A percentile compares a stretch with the other conserved stretches of the same genome.
Conservation (phyloP, 116 monocot species). For the Iris pallida region DNA sequence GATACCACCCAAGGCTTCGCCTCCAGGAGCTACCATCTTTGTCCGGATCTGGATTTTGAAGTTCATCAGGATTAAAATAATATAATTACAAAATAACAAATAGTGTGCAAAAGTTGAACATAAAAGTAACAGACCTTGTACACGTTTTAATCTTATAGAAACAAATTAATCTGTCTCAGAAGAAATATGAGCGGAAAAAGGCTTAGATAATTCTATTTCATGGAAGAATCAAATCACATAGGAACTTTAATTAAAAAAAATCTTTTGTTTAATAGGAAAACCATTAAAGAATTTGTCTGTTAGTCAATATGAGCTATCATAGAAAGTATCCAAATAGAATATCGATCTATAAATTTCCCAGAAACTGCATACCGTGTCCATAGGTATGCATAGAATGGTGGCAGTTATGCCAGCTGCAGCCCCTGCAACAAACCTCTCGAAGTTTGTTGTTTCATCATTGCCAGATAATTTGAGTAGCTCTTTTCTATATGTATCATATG, state of each 20-base stretch:
- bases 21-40: conserved; percentile 92
- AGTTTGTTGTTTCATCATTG: conserved; percentile 80
- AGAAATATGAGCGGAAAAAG: neutral
- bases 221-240: neutral
- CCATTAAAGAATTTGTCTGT: too few species aligned
- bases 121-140: too few species aligned
- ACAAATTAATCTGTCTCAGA: neutral
- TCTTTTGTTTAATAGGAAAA: too few species aligned
- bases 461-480: conserved; percentile 68
- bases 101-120: too few species aligned
- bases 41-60: conserved; percentile 68
- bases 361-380: conserved; percentile 75
- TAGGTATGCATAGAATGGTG: conserved; percentile 73
- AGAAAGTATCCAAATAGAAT: too few species aligned
- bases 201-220: neutral
- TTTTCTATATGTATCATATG: conserved; percentile 92
- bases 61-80: too few species aligned
- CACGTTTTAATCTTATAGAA: neutral
- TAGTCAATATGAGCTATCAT: too few species aligned
- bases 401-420: conserved; percentile 90
- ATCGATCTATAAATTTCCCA: neutral
- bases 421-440: conserved; percentile 83
- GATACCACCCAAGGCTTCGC: conserved; percentile 86
- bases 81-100: too few species aligned
- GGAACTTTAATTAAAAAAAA: neutral